A percentile compares a stretch with the other conserved stretches of the same genome.
Conservation (phyloP, 441 rosid species). For the Gossypium davidsonii region DNA sequence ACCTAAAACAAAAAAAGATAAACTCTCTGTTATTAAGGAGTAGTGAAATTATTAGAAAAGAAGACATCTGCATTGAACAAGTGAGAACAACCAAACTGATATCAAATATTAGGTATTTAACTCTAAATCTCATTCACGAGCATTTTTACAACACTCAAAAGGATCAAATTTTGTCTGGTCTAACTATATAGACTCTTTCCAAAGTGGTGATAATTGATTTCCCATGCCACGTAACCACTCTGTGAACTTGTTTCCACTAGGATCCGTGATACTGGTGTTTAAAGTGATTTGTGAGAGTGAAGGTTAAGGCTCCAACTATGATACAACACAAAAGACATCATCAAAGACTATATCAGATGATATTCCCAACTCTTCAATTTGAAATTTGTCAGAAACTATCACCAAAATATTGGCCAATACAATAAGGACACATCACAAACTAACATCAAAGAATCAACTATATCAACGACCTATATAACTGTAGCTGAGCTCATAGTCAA, state of each 20-base stretch:
- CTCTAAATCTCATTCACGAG: neutral
- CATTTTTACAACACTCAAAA: neutral
- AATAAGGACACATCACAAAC: neutral
- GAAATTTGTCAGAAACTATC: constrained; percentile 1
- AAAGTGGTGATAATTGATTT: neutral
- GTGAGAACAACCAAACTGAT: neutral
- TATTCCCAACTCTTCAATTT: neutral
- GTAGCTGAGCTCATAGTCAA: neutral
- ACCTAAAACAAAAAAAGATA: constrained; percentile 42
- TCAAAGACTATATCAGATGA: neutral
- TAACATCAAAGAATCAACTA: neutral
- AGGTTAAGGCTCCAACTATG: neutral
- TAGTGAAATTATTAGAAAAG: neutral
- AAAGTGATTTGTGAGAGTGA: neutral
- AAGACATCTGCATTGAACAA: neutral
- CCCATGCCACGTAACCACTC: neutral
- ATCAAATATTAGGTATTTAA: neutral
- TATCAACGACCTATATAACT: neutral
- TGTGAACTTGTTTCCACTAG: neutral
- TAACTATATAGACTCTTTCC: neutral
- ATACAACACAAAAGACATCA: neutral
- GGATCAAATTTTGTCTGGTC: neutral
- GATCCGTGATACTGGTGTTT: neutral
- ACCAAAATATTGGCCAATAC: neutral
- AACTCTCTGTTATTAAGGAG: neutral